A percentile compares a stretch with the other conserved stretches of the same genome.
These are phyloP conservation scores for Suillus occidentalis DNA, from an alignment of 768 basidiomycete species.

Conservation along the genomic window DNA sequence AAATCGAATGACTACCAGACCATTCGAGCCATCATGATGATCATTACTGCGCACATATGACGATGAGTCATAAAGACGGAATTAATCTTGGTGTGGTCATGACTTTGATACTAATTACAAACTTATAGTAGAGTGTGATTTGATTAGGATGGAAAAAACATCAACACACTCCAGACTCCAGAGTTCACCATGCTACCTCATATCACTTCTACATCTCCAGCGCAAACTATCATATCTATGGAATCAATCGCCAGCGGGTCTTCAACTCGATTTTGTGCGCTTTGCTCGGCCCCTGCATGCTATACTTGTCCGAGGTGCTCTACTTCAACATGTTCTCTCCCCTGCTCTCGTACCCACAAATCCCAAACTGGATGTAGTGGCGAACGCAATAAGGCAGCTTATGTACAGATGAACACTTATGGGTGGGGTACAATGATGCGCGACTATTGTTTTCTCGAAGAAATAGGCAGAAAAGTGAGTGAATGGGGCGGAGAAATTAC, in stretches of 20 bases:
- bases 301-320: constrained; percentile 83
- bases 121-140: background rate
- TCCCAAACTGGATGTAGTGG: constrained; percentile 60
- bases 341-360: constrained; percentile 74
- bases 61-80: background rate
- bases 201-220: background rate
- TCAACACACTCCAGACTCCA: background rate
- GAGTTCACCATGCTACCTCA: background rate
- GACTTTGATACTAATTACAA: too few species aligned
- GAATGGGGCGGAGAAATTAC: constrained; percentile 74
- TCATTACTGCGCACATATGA: background rate
- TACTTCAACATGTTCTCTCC: constrained; percentile 69
- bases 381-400: constrained; percentile 67
- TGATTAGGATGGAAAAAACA: background rate
- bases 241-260: background rate
- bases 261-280: constrained; percentile 39
- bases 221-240: background rate
- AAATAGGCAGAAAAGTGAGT: constrained; percentile 70
- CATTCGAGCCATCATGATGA: background rate
- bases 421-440: constrained; percentile 86
- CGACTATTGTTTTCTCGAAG: constrained; percentile 87
- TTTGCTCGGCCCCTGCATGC: constrained; percentile 52
- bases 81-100: background rate
- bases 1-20: background rate
- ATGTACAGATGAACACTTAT: constrained; percentile 82